Evolutionary conservation across 2,329 filamentous ascomycete species (phyloP).

Genomic region (Colletotrichum phormii): DNA sequence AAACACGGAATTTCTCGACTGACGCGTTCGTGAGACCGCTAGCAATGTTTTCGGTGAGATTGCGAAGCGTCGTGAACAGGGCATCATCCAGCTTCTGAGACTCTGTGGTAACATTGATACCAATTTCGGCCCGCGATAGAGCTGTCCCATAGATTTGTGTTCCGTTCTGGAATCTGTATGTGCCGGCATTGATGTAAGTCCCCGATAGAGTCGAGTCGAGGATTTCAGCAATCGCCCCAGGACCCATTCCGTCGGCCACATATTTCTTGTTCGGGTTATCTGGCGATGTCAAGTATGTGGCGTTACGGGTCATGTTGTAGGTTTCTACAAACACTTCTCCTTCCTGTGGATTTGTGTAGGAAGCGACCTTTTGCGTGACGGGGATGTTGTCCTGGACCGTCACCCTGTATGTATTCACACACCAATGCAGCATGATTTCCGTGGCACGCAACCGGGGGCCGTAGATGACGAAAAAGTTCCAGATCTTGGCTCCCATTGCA

Average conservation of each 20-base stretch:
- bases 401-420: constrained; percentile 20
- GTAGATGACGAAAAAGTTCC: constrained; percentile 20
- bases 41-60: constrained; percentile 24
- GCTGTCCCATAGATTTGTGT: constrained; percentile 19
- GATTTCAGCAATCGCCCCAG: background rate
- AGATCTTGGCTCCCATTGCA: background rate
- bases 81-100: constrained; percentile 23
- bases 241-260: constrained; percentile 8
- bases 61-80: constrained; percentile 1
- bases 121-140: constrained; percentile 11
- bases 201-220: background rate
- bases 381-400: constrained; percentile 12
- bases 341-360: background rate
- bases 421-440: constrained; percentile 23
- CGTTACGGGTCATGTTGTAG: constrained; percentile 10
- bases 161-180: constrained; percentile 5
- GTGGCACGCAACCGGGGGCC: background rate
- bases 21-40: constrained; percentile 25
- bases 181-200: background rate
- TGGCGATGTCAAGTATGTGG: constrained; percentile 23
- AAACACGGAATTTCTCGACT: background rate
- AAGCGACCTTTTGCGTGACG: constrained; percentile 8
- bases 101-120: background rate
- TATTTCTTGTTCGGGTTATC: constrained; percentile 5
- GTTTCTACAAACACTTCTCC: constrained; percentile 11